Evolutionary conservation across 2,329 filamentous ascomycete species (phyloP), one percentile per base, ranked within the genome.

Genomic region (Chrysoporthe cubensis): DNA sequence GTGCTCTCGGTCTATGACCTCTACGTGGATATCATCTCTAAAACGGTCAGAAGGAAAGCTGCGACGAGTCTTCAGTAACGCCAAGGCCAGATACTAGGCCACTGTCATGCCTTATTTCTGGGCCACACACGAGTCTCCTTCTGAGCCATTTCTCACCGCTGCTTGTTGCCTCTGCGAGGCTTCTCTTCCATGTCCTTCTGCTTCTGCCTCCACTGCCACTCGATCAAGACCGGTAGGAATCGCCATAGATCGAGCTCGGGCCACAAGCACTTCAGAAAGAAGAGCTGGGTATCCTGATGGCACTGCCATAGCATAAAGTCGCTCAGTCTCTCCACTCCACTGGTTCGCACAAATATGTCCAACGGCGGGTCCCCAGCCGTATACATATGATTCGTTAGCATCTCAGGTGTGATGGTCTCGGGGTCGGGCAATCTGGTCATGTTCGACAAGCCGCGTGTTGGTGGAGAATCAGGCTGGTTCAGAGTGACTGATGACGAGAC

Each of bases 261-360:
- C 96, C 96, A 99, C 70, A 97, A 84, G 71, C 93, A 96, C 74
- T 97, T 88, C 66, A 97, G 81, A 77, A 98, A 99, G 69, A 96
- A 93, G 71, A 99, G 91, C 69, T 97, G 91, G 0, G 96, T 97
- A 71, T 95, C 85, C 76, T 97, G 88, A 76, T 98, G 94, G 74
- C 93, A 96, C 80, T 99, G 96, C 96, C 96, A 99, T 44, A 99
- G 88, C 94, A 99, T 96, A 75, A 98, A 99, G 78, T 99, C 96
- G 76, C 94, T 97, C 68, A 99, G 83, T 61, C 96, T 87, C 78
- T 94, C 91, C 16, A 99, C 96, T 40, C 94, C 95, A 71, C 94
- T 97, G 4, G 96, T 99, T 62, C 96, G 89, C 62, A 99, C 87
- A 65, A 99, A 89, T 14, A 99, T 85, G 76, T 99, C 96, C 54